phyloP scores from a whole-genome alignment of 2,329 filamentous ascomycete species.

The Fusarium sp. region DNA sequence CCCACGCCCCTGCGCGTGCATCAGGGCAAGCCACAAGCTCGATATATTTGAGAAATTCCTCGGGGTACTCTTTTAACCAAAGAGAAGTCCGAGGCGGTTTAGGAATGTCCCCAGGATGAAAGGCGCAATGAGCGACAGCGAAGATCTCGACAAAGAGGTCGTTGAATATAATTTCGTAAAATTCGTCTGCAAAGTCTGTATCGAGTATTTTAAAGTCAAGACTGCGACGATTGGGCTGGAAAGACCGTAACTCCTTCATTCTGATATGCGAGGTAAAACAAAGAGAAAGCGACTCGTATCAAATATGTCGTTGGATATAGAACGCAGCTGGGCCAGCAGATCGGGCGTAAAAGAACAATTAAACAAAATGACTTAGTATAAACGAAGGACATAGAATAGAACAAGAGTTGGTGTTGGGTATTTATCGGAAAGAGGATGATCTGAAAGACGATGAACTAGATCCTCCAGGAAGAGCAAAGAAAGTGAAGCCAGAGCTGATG shows the following conservation, averaged over 20 bases:
- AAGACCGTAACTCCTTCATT: slow-evolving; percentile 35
- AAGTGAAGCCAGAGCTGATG: slow-evolving; percentile 48
- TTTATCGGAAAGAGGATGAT: slow-evolving; percentile 47
- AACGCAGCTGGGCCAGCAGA: not conserved
- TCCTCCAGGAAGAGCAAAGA: slow-evolving; percentile 44
- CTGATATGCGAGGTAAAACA: slow-evolving; percentile 2
- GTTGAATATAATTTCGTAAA: slow-evolving; percentile 40
- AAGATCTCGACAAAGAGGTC: slow-evolving; percentile 43
- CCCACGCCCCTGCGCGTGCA: slow-evolving; percentile 45
- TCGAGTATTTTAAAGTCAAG: slow-evolving; percentile 29
- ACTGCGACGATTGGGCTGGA: slow-evolving; percentile 29
- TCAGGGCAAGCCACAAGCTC: slow-evolving; percentile 48
- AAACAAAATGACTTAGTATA: slow-evolving; percentile 14
- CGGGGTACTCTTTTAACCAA: slow-evolving; percentile 42
- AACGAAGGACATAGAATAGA: slow-evolving; percentile 36
- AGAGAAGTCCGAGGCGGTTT: slow-evolving; percentile 24
- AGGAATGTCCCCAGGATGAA: slow-evolving; percentile 25
- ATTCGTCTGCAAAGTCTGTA: slow-evolving; percentile 35
- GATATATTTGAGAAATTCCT: slow-evolving; percentile 44
- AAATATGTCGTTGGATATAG: not conserved
- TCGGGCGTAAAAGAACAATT: slow-evolving; percentile 3
- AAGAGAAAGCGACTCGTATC: not conserved
- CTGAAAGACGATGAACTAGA: slow-evolving; percentile 40
- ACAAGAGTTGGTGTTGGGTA: slow-evolving; percentile 4
- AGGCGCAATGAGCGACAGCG: slow-evolving; percentile 34